A percentile compares a stretch with the other conserved stretches of the same genome.
These are phyloP conservation scores for Lentinula detonsa DNA, from an alignment of 768 basidiomycete genomes.

Conservation along the genomic window DNA sequence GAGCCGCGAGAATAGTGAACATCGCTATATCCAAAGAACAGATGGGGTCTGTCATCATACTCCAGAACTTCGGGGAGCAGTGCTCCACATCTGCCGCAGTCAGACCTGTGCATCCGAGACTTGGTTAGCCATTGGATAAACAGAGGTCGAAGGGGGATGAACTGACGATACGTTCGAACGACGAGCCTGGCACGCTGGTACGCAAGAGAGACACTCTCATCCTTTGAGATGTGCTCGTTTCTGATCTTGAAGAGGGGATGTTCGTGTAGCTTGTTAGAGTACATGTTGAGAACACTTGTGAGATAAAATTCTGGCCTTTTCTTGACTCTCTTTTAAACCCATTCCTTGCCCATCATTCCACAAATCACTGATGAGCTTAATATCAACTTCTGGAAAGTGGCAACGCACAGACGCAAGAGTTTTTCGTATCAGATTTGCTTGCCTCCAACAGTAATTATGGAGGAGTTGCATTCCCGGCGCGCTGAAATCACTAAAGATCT, in stretches of 20 bases:
- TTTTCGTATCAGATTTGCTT: not conserved
- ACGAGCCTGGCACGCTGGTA: constrained; percentile 46
- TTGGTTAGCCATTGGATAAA: constrained; percentile 1
- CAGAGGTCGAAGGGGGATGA: not conserved
- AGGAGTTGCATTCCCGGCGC: not conserved
- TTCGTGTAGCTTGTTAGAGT: constrained; percentile 26
- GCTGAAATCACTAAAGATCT: not conserved
- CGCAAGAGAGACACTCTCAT: constrained; percentile 42
- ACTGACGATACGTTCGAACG: constrained; percentile 42
- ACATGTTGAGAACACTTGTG: constrained; percentile 18
- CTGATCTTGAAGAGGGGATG: constrained; percentile 42
- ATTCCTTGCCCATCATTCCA: not conserved
- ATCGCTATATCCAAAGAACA: constrained; percentile 44
- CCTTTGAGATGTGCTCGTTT: constrained; percentile 36
- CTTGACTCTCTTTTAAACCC: not conserved
- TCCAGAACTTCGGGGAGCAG: constrained; percentile 46
- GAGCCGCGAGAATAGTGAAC: constrained; percentile 47
- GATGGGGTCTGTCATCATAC: constrained; percentile 48
- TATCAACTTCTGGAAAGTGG: not conserved
- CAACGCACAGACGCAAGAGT: not conserved
- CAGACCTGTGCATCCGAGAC: constrained; percentile 22
- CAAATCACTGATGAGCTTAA: not conserved
- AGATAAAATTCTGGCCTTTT: not conserved
- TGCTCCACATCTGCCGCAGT: constrained; percentile 41
- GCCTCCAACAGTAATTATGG: not conserved